Evolutionary conservation across 805 yeast species (phyloP).

Genomic region (Debaryomyces prosopidis): DNA sequence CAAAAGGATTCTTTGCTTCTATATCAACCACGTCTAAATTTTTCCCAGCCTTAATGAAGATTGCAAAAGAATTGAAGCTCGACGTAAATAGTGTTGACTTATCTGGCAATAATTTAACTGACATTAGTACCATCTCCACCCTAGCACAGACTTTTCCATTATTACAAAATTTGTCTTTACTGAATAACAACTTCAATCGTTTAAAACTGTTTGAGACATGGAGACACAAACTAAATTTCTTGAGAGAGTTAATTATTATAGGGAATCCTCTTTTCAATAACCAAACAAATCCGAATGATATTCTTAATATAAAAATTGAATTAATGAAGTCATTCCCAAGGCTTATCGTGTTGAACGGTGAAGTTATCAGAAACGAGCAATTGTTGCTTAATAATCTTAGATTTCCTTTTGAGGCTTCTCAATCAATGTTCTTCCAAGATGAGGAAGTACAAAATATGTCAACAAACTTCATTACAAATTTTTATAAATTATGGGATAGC

Average conservation of each 20-base stretch:
- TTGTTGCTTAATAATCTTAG: conserved; percentile 52
- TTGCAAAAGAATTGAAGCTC: conserved; percentile 58
- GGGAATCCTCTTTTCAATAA: conserved; percentile 72
- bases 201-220: conserved; percentile 67
- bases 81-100: conserved; percentile 73
- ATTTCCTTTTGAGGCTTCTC: conserved; percentile 56
- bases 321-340: conserved; percentile 77
- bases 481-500: conserved; percentile 77
- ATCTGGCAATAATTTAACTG: conserved; percentile 59
- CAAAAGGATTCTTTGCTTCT: conserved; percentile 65
- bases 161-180: conserved; percentile 75
- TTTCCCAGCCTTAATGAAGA: conserved; percentile 85
- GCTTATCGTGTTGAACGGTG: conserved; percentile 75
- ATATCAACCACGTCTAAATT: conserved; percentile 70
- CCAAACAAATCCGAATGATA: conserved; percentile 21
- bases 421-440: conserved; percentile 79
- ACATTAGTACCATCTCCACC: conserved; percentile 57
- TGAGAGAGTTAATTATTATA: conserved; percentile 74
- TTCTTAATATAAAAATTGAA: conserved; percentile 53
- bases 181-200: conserved; percentile 67
- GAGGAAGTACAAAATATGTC: conserved; percentile 67
- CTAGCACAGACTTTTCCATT: conserved; percentile 74
- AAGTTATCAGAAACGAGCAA: conserved; percentile 70
- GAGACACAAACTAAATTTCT: conserved; percentile 68
- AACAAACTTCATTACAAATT: conserved; percentile 76